Evolutionary conservation across 176 grass and related monocot genomes (phyloP).

Genomic region (Triticum turgidum): DNA sequence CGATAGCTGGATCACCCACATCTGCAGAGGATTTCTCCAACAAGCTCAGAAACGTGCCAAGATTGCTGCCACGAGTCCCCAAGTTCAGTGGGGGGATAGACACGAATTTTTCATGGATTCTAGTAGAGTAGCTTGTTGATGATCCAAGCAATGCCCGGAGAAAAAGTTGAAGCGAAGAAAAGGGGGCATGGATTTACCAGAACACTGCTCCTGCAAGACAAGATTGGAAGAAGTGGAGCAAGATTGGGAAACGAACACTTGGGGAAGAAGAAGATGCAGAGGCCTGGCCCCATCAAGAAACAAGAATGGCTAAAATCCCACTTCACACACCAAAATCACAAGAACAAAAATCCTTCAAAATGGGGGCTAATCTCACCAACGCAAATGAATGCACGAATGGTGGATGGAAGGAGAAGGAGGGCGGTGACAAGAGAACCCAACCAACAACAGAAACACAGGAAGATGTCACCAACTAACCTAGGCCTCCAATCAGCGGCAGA

Average conservation of each 20-base stretch:
- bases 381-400: neutral
- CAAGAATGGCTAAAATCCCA: slow-evolving; percentile 9
- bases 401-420: slow-evolving; percentile 20
- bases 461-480: neutral
- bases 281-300: neutral
- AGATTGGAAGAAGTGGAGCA: neutral
- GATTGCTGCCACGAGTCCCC: neutral
- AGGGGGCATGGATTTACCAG: neutral
- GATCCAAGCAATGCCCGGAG: neutral
- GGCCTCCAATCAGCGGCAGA: slow-evolving; percentile 11
- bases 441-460: neutral
- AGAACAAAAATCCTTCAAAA: neutral
- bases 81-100: neutral
- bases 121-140: neutral
- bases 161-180: neutral
- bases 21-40: neutral
- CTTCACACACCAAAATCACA: neutral
- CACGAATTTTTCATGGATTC: neutral
- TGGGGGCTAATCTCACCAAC: neutral
- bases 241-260: slow-evolving; percentile 14
- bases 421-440: slow-evolving; percentile 13
- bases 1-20: neutral
- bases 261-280: neutral
- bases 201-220: neutral
- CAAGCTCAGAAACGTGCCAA: neutral